phyloP scores from a whole-genome alignment of 2,329 filamentous ascomycete genomes.

The Calycina marina region DNA sequence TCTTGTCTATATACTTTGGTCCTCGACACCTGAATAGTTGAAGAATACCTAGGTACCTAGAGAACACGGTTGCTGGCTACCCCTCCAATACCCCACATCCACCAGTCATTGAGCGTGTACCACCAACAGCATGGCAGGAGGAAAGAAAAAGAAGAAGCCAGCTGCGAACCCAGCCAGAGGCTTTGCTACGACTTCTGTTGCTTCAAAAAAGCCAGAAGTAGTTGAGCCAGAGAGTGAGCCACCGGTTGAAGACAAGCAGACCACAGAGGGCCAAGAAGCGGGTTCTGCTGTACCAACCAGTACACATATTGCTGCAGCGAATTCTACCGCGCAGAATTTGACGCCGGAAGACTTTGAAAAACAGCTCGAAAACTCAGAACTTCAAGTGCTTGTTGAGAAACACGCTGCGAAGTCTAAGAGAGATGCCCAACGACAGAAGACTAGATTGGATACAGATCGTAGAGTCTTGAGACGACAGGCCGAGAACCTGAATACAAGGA shows the following conservation, averaged over 20 bases:
- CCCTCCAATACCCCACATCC: background rate
- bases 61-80: no score
- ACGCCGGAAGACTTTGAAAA: conserved; percentile 81
- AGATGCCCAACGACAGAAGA: conserved; percentile 63
- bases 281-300: conserved; percentile 3
- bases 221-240: conserved; percentile 21
- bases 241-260: conserved; percentile 1
- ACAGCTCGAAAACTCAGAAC: conserved; percentile 78
- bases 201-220: conserved; percentile 62
- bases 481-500: conserved; percentile 52
- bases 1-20: no score
- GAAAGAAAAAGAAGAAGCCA: conserved; percentile 79
- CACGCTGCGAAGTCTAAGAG: conserved; percentile 63
- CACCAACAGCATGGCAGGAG: conserved; percentile 45
- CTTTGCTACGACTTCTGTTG: conserved; percentile 85
- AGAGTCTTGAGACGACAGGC: conserved; percentile 69
- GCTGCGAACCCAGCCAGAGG: conserved; percentile 77
- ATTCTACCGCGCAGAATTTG: conserved; percentile 30
- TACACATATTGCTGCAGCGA: conserved; percentile 1
- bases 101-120: no score
- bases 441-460: conserved; percentile 71
- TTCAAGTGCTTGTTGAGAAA: conserved; percentile 79
- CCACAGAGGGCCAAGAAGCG: background rate
- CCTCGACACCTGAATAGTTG: no score
- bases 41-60: no score